Evolutionary conservation across 495 filamentous ascomycete genomes (phyloP), one percentile per base, ranked within the genome.

Genomic region (Tuber indicum): DNA sequence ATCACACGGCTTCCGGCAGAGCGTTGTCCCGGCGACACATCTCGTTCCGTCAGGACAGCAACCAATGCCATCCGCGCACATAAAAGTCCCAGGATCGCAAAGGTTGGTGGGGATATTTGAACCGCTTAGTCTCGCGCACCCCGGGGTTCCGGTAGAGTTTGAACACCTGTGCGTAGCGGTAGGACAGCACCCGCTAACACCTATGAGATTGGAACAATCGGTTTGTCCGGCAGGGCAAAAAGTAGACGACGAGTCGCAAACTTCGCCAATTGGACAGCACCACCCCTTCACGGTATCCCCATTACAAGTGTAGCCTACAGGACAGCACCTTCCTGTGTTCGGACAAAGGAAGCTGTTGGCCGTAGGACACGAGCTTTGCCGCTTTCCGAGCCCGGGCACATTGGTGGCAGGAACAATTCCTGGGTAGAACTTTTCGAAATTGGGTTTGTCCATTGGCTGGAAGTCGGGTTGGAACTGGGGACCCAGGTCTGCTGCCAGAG

Each of bases 121-220:
- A 23, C 70, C n/a, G 39, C 69, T 32, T 32, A 66, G 58, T 66
- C 16, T 66, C 44, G n/a, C 39, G 19, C 76, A 77, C 36, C 73
- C 73, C 41, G 23, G 32, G 36, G 39, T 45, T 17, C 74, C 74
- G 32, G 42, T 10, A 5, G 41, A 42, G 10, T 45, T 72, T 75
- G 42, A 47, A 70, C 74, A 78, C n/a, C 23, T 21, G 14, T 75
- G 26, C 5, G 76, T 78, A 47, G 62, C 76, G 1, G 70, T 49
- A 10, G 76, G 76, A n/a, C 76, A 78, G 26, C 76, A 78, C 72
- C 73, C 76, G 21, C 72, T 71, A 8, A 12, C 26, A 23, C 76
- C 76, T 9, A 23, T 62, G n/a, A 78, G 62, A 9, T 12, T 2
- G 39, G 45, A n/a, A 62, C 76, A 78, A 42, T 70, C 69, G 7